Evolutionary conservation across 352 stramenopile species (phyloP), one percentile per base, ranked within the genome.

Genomic region (Phytophthora palmivora): DNA sequence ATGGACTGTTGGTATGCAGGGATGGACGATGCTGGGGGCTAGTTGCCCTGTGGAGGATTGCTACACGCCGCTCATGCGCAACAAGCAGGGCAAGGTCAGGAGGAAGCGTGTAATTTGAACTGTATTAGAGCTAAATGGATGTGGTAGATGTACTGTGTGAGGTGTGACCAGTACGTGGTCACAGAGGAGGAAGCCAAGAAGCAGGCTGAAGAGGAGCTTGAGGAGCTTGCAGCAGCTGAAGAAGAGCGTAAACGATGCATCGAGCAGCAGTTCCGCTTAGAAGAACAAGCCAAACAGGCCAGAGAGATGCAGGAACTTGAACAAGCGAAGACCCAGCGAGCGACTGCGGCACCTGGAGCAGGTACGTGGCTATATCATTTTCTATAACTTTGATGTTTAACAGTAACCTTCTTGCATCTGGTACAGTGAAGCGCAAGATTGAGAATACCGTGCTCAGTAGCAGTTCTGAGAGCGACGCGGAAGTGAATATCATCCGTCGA

Each of bases 21-120:
- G 86, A 8, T 95, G 86, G 86, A 90, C 84, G 26, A 81, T 95
- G 68, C 71, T 95, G 9, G 84, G 73, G 2, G 42, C 74, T 21
- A 86, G 80, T 43, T 95, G 86, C 58, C 86, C 86, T 0, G 74
- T 72, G 10, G 70, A 87, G 3, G 76, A 86, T 18, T 95, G 86
- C 76, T 90, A 80, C 49, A 93, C 84, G 65, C 86, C 86, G 43
- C 71, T 95, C 9, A 79, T 95, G 77, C 82, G 81, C 49, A 91
- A 78, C 71, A 87, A 87, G 39, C 73, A 95, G 47, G 79, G 79
- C 24, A 81, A 88, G 58, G 76, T 82, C 30, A 32, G 43, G 19
- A 38, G 16, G 18, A 14, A 53, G 2, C 4, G 21, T 12, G 3
- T 22, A 8, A 7, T 22, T 0, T 34, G 37, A 33, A n/a, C 30